Evolutionary conservation across 1,284 basidiomycete species (phyloP).

Genomic region (Austroboletus niveus): DNA sequence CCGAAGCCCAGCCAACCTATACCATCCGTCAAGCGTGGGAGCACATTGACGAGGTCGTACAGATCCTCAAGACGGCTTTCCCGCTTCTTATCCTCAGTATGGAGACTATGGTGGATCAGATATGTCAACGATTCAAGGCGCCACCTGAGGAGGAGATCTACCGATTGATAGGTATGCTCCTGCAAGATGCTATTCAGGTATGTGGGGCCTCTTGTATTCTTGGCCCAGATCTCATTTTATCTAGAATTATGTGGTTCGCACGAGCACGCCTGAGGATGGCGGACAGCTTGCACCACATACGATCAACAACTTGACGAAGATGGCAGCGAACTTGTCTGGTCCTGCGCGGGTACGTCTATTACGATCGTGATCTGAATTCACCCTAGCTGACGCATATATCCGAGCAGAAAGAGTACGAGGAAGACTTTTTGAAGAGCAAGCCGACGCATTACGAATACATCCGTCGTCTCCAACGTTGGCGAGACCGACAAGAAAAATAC

Average conservation of each 20-base stretch:
- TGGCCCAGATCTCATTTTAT: slow-evolving; percentile 6
- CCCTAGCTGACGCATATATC: slow-evolving; percentile 4
- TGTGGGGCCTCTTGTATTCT: slow-evolving; percentile 8
- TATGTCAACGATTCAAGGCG: slow-evolving; percentile 89
- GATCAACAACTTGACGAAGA: slow-evolving; percentile 64
- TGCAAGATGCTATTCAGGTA: slow-evolving; percentile 72
- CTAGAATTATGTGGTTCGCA: slow-evolving; percentile 72
- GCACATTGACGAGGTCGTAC: slow-evolving; percentile 91
- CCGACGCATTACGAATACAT: slow-evolving; percentile 89
- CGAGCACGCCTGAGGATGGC: slow-evolving; percentile 71
- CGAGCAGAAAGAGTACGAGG: slow-evolving; percentile 81
- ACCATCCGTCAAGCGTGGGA: slow-evolving; percentile 81
- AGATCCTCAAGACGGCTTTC: slow-evolving; percentile 95
- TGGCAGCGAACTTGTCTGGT: slow-evolving; percentile 68
- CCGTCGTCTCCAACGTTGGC: slow-evolving; percentile 86
- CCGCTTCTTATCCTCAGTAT: slow-evolving; percentile 93
- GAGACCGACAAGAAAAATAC: slow-evolving; percentile 86
- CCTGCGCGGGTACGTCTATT: slow-evolving; percentile 57
- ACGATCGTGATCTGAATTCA: neutral
- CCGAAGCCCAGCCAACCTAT: slow-evolving; percentile 35
- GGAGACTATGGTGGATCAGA: slow-evolving; percentile 98
- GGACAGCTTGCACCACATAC: slow-evolving; percentile 65
- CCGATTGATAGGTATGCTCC: slow-evolving; percentile 84
- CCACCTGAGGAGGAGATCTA: slow-evolving; percentile 94
- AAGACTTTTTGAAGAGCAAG: slow-evolving; percentile 86